These are phyloP conservation scores for Penicillium pulvis DNA, from an alignment of 495 filamentous ascomycete genomes.

Conservation along the genomic window DNA sequence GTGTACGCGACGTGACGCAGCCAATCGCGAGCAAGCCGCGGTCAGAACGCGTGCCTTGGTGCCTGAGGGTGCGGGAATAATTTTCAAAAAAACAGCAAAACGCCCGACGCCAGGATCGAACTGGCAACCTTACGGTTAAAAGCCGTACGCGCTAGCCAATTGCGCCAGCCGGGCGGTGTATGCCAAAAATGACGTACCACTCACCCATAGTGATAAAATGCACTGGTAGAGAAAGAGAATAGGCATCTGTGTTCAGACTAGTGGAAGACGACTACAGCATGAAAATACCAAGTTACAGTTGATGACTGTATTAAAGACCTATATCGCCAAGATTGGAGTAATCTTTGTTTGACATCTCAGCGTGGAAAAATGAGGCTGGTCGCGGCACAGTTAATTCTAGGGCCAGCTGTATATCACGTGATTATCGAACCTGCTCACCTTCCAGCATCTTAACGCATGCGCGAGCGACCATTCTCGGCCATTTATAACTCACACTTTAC, in stretches of 20 bases:
- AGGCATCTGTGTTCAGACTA: neutral
- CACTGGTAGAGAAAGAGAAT: neutral
- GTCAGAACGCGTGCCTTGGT: neutral
- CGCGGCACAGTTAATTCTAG: neutral
- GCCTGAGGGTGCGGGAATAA: neutral
- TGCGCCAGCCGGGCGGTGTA: neutral
- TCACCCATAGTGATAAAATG: too few species aligned
- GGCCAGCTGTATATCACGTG: constrained; percentile 16
- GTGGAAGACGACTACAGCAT: neutral
- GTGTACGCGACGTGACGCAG: constrained; percentile 53
- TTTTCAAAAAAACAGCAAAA: neutral
- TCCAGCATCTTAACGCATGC: constrained; percentile 8
- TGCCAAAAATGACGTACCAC: neutral
- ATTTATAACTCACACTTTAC: constrained; percentile 29
- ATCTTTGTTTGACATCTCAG: too few species aligned
- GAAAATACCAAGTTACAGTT: too few species aligned
- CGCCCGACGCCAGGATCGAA: neutral
- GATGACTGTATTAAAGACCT: too few species aligned
- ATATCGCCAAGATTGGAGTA: too few species aligned
- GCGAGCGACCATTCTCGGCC: constrained; percentile 15
- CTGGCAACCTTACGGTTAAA: neutral
- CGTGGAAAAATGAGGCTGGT: too few species aligned
- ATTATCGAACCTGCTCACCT: constrained; percentile 13
- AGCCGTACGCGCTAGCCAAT: neutral
- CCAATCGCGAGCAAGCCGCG: constrained; percentile 36